These are phyloP conservation scores for Trametes cingulata DNA, from an alignment of 768 basidiomycete species.

Conservation along the genomic window DNA sequence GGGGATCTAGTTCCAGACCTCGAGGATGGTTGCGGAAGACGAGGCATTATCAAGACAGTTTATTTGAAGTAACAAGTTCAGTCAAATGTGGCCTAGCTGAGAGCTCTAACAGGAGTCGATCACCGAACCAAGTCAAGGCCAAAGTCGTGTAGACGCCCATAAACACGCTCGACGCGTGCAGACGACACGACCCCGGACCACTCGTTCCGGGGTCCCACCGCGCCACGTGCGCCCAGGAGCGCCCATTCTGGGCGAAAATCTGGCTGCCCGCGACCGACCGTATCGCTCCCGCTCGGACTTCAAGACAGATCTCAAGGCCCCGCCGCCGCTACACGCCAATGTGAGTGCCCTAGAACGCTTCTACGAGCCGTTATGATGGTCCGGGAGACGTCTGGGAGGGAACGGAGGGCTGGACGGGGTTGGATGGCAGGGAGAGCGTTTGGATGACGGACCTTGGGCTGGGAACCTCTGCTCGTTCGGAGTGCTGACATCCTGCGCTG, in stretches of 20 bases:
- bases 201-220: slow-evolving; percentile 1
- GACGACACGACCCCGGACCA: slow-evolving; percentile 10
- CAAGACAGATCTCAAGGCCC: slow-evolving; percentile 37
- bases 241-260: slow-evolving; percentile 22
- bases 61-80: background rate
- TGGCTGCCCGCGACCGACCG: slow-evolving; percentile 11
- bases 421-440: slow-evolving; percentile 34
- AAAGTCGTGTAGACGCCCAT: slow-evolving; percentile 4
- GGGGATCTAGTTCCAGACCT: slow-evolving; percentile 28
- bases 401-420: slow-evolving; percentile 18
- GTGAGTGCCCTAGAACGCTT: slow-evolving; percentile 27
- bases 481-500: slow-evolving; percentile 26
- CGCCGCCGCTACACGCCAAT: slow-evolving; percentile 29
- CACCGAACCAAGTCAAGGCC: background rate
- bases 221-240: slow-evolving; percentile 13
- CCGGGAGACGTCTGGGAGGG: slow-evolving; percentile 12
- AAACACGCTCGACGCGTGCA: slow-evolving; percentile 11
- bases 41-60: slow-evolving; percentile 38
- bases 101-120: background rate
- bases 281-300: slow-evolving; percentile 38
- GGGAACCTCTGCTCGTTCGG: slow-evolving; percentile 5
- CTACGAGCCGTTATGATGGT: background rate
- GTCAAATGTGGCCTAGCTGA: background rate
- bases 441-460: slow-evolving; percentile 34
- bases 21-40: slow-evolving; percentile 39